phyloP scores from a whole-genome alignment of 352 stramenopile genomes.

The Phytophthora fragariaefolia region DNA sequence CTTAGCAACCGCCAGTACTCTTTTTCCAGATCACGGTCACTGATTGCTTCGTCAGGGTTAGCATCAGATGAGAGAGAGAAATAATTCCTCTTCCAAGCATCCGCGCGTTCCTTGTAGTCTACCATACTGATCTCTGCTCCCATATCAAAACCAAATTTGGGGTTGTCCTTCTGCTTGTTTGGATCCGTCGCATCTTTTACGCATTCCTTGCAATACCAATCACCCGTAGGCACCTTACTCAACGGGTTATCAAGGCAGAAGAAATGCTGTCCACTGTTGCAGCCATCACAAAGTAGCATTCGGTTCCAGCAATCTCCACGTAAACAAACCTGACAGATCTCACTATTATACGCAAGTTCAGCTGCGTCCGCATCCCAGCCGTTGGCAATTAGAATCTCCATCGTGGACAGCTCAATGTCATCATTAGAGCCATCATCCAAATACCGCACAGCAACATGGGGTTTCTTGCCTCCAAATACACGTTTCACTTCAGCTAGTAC shows the following conservation, averaged over 20 bases:
- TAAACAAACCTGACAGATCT: conserved; percentile 86
- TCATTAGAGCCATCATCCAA: conserved; percentile 59
- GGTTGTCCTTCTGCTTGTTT: conserved; percentile 48
- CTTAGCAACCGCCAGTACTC: conserved; percentile 92
- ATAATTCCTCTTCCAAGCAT: conserved; percentile 84
- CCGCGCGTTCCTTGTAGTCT: conserved; percentile 85
- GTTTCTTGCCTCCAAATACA: conserved; percentile 82
- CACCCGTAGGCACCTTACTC: conserved; percentile 59
- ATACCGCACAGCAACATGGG: conserved; percentile 73
- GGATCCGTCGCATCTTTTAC: conserved; percentile 62
- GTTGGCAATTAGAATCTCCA: conserved; percentile 86
- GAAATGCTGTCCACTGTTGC: conserved; percentile 82
- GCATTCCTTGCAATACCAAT: conserved; percentile 85
- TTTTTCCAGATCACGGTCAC: conserved; percentile 74
- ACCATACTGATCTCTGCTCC: conserved; percentile 79
- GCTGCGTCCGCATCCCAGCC: conserved; percentile 72
- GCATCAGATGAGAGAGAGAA: conserved; percentile 52
- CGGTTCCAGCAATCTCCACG: conserved; percentile 83
- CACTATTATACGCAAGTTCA: conserved; percentile 78
- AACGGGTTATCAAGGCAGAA: conserved; percentile 79
- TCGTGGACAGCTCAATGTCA: conserved; percentile 64
- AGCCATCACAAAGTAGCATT: conserved; percentile 84
- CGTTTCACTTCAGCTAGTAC: conserved; percentile 75
- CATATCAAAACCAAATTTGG: conserved; percentile 87
- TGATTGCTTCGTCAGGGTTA: conserved; percentile 52